Evolutionary conservation across 2,329 filamentous ascomycete species (phyloP).

Genomic region (Colletotrichum tofieldiae): DNA sequence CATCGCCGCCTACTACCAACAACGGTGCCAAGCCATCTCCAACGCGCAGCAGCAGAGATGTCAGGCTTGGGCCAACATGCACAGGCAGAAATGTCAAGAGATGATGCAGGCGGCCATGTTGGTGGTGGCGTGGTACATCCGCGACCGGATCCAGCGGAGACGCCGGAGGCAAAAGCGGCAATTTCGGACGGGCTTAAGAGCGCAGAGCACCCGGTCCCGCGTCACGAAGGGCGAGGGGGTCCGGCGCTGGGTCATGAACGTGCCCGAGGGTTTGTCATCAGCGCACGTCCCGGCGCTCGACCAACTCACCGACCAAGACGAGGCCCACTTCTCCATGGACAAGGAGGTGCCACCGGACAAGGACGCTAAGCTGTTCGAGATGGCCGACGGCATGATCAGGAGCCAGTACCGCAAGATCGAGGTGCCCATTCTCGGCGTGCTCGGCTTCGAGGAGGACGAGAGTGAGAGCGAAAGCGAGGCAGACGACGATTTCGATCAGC

Average conservation of each 20-base stretch:
- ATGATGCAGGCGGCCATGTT: slow-evolving; percentile 66
- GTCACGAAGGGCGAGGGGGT: slow-evolving; percentile 58
- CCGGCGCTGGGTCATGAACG: slow-evolving; percentile 60
- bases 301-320: slow-evolving; percentile 54
- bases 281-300: slow-evolving; percentile 49
- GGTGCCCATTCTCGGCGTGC: slow-evolving; percentile 61
- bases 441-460: slow-evolving; percentile 62
- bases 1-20: slow-evolving; percentile 65
- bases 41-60: slow-evolving; percentile 65
- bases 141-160: slow-evolving; percentile 62
- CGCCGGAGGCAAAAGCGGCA: slow-evolving; percentile 58
- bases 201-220: slow-evolving; percentile 53
- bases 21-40: slow-evolving; percentile 63
- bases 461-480: slow-evolving; percentile 54
- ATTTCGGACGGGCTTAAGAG: slow-evolving; percentile 58
- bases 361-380: slow-evolving; percentile 60
- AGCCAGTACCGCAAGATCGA: slow-evolving; percentile 63
- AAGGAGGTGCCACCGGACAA: slow-evolving; percentile 57
- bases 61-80: slow-evolving; percentile 63
- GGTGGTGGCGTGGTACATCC: slow-evolving; percentile 66
- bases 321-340: slow-evolving; percentile 60
- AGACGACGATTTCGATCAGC: slow-evolving; percentile 47
- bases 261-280: slow-evolving; percentile 54
- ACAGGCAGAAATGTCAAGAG: slow-evolving; percentile 64
- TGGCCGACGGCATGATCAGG: slow-evolving; percentile 64